Evolutionary conservation across 768 basidiomycete species (phyloP), one percentile per base, ranked within the genome.

Genomic region (Suillus plorans): DNA sequence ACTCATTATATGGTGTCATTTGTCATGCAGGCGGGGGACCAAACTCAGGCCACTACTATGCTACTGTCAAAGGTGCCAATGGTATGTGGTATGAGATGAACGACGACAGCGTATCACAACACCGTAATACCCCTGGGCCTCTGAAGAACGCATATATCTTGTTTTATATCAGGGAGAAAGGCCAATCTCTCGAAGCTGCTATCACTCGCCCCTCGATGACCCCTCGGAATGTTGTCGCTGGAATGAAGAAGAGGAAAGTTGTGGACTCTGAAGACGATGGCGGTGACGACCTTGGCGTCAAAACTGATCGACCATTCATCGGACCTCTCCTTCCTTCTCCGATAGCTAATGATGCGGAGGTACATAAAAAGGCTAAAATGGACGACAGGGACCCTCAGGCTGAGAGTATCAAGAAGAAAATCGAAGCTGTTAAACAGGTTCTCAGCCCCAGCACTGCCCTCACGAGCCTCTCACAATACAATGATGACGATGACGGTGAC

Each of bases 41-140:
- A 16, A 93, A 97, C 72, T 96, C 92, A 2, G 97, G 97, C 5
- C 97, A 99, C 76, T 99, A 99, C 77, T 94, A 87, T 68, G 90
- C 96, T 20, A 89, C 86, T 70, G 87, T 97, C 71, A 92, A 89
- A 74, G 82, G 86, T 47, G 82, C 81, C 42, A 79, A 85, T 41
- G 89, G 87, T 13, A 79, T 79, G 42, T 99, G 96, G 96, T 88
- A 85, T 78, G 89, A 94, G 79, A 96, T 96, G 89, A 97, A 99
- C 78, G 97, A 99, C 73, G 94, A 95, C 36, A 80, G 80, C 55
- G 90, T 95, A 28, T 78, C 82, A 12, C 71, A 77, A 4, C 71
- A 76, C 16, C 72, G 68, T 20, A 67, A 75, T 18, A 69, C 84
- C 5, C 89, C 92, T 1, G 77, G 88, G 36, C 76, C 78, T 63